Percentiles rank a stretch among this genome's conserved stretches.
Conservation (phyloP, 78 protist genomes). For the Planoprotostelium fungivorum region DNA sequence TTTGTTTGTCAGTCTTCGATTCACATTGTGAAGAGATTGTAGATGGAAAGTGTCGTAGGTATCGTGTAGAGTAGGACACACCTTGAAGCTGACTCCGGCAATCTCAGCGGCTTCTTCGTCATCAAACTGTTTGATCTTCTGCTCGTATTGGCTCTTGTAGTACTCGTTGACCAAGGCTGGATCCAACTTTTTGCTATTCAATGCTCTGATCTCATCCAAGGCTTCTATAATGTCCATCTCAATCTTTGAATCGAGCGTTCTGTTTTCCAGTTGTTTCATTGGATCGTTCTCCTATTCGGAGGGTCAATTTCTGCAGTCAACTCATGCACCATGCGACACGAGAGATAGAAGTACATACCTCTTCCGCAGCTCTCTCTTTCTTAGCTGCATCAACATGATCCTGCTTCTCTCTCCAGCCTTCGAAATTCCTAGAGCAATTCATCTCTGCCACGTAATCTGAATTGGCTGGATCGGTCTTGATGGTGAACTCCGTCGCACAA, state of each 20-base stretch:
- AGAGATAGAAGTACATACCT: background rate
- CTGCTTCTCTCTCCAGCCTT: conserved; percentile 73
- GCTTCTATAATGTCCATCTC: conserved; percentile 93
- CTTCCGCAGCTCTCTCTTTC: conserved; percentile 36
- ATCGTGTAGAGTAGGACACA: too few relatives aligned
- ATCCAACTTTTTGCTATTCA: conserved; percentile 36
- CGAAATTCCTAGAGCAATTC: conserved; percentile 79
- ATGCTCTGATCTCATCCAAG: conserved; percentile 75
- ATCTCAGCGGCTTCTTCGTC: conserved; percentile 9
- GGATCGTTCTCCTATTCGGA: conserved; percentile 47
- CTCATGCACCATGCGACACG: background rate
- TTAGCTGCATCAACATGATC: conserved; percentile 22
- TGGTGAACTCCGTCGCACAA: conserved; percentile 82
- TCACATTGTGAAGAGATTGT: background rate
- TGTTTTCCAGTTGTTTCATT: conserved; percentile 73
- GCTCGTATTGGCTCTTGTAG: background rate
- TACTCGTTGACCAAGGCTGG: background rate
- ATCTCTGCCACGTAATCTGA: conserved; percentile 79
- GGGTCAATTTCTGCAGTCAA: conserved; percentile 4
- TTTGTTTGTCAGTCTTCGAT: background rate
- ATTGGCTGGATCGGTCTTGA: conserved; percentile 91
- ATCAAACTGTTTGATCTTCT: conserved; percentile 9
- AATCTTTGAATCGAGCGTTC: conserved; percentile 74
- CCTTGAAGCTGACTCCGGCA: background rate
- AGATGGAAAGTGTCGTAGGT: background rate